Evolutionary conservation across 148 eudicot genomes (phyloP).

Genomic region (Silene latifolia): DNA sequence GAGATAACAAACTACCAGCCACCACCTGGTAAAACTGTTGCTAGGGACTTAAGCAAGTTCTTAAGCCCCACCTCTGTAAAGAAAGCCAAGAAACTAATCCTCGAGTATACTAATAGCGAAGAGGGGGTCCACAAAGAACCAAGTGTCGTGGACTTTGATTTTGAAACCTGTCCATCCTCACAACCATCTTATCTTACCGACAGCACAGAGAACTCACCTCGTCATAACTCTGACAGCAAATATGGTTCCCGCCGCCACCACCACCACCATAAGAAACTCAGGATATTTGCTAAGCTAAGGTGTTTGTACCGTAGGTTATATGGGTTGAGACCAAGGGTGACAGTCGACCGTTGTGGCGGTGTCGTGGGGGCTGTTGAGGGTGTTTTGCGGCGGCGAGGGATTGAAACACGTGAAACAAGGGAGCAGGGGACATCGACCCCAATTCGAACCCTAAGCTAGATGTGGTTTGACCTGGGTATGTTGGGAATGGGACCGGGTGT

Average conservation of each 20-base stretch:
- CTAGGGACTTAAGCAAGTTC: slow-evolving; percentile 72
- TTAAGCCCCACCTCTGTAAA: slow-evolving; percentile 71
- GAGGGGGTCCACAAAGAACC: slow-evolving; percentile 38
- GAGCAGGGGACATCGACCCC: too few species aligned
- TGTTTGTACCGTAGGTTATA: too few species aligned
- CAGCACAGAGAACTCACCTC: slow-evolving; percentile 40
- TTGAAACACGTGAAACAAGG: too few species aligned
- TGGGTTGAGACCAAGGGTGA: too few species aligned
- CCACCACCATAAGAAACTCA: slow-evolving; percentile 32
- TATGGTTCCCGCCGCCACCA: neutral
- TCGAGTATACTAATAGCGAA: slow-evolving; percentile 64
- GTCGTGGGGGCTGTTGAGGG: too few species aligned
- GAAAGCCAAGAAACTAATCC: slow-evolving; percentile 70
- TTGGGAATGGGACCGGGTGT: too few species aligned
- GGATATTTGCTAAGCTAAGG: slow-evolving; percentile 54
- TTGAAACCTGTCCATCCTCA: slow-evolving; percentile 58
- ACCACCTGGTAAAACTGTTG: slow-evolving; percentile 53
- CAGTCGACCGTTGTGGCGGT: too few species aligned
- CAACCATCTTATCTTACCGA: slow-evolving; percentile 53
- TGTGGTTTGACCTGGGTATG: too few species aligned
- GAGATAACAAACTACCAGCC: slow-evolving; percentile 70
- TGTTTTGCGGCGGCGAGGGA: too few species aligned
- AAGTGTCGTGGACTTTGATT: slow-evolving; percentile 39
- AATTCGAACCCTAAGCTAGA: too few species aligned
- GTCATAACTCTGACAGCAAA: slow-evolving; percentile 31